Percentiles rank a stretch among this genome's conserved stretches.
Evolutionary conservation across 805 yeast species (phyloP).

Genomic region (Spathaspora arborariae): DNA sequence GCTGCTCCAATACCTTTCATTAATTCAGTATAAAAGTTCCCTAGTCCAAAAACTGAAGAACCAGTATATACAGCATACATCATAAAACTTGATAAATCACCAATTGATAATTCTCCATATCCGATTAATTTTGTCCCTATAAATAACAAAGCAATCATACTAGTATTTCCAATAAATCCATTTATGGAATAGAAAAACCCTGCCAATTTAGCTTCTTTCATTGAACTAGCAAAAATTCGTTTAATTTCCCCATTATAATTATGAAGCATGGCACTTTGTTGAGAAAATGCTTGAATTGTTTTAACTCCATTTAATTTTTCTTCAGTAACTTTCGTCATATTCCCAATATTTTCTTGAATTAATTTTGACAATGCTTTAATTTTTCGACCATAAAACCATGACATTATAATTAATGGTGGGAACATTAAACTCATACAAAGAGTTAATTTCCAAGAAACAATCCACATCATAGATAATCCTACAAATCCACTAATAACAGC

Average conservation of each 20-base stretch:
- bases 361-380: constrained; percentile 70
- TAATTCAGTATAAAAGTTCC: constrained; percentile 86
- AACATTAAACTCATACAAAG: constrained; percentile 74
- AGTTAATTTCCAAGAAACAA: constrained; percentile 78
- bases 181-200: constrained; percentile 77
- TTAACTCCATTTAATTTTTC: constrained; percentile 82
- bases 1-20: constrained; percentile 99
- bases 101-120: constrained; percentile 72
- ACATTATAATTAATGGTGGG: constrained; percentile 80
- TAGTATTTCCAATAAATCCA: constrained; percentile 79
- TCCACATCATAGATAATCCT: constrained; percentile 89
- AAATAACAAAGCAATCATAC: constrained; percentile 70
- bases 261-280: constrained; percentile 73
- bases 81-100: constrained; percentile 88
- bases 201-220: constrained; percentile 73
- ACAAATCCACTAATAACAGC: constrained; percentile 78
- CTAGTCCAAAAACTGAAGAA: constrained; percentile 84
- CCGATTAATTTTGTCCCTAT: constrained; percentile 82
- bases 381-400: constrained; percentile 75
- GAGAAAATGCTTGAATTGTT: constrained; percentile 88
- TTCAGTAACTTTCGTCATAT: constrained; percentile 83
- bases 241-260: constrained; percentile 72
- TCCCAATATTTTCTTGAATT: constrained; percentile 82
- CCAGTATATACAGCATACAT: constrained; percentile 96
- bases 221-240: constrained; percentile 60